Evolutionary conservation across 139 green algal species (phyloP), one percentile per base, ranked within the genome.

Genomic region (Medakamo hakoo): DNA sequence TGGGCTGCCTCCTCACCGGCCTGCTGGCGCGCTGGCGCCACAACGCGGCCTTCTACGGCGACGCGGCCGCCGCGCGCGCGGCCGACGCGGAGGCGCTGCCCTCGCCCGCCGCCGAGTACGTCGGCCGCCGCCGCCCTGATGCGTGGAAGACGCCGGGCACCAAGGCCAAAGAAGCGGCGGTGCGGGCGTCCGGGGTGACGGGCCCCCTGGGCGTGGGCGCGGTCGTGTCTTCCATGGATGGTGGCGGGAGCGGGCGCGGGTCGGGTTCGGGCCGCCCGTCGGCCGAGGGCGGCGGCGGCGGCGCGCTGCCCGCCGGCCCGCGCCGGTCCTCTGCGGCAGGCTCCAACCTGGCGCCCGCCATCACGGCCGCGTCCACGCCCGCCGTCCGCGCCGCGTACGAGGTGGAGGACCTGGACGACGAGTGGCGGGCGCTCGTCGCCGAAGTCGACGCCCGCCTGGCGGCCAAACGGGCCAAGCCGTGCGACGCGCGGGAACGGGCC

Each of bases 381-480:
- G 40, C 40, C 40, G 40, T 52, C 9, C 40, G 40, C 40, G 55
- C 55, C 24, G 62, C 60, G 2, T 73, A 73, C 57, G 68, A 73
- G 26, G 31, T 73, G 62, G 68, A 73, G 4, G 68, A 73, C 19
- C 57, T 73, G 48, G 62, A 68, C 58, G 62, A 68, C 27, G 68
- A 68, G 32, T 73, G 68, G 68, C 22, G 56, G 5, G 40, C 57
- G 32, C 52, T 68, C 62, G 57, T 73, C 26, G 55, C 63, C 48
- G 29, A 65, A 29, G 16, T 73, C 27, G 68, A 73, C 31, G 64
- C 58, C 32, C 31, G 56, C 9, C 31, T 72, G 31, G 40, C 16
- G 9, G 40, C 40, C 9, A 16, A 9, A 9, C 40, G 40, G 9
- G 40, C 40, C 40, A 9, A 9, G 40, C 40, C 9, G 9, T 52